Evolutionary conservation across 352 stramenopile species (phyloP).

Genomic region (Aphanomyces euteiches): DNA sequence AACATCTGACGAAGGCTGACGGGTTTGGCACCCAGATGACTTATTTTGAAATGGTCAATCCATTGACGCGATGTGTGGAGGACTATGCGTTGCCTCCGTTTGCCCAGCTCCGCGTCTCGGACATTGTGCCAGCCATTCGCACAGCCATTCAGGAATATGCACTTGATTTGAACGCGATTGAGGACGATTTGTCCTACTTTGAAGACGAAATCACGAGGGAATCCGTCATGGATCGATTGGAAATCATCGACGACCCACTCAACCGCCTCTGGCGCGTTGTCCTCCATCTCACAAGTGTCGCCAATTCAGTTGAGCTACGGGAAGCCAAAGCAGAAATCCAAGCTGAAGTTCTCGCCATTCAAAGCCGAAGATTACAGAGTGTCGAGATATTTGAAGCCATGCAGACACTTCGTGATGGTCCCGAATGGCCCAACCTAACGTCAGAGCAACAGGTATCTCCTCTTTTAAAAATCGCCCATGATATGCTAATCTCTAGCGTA

Average conservation of each 20-base stretch:
- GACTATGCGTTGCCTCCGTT: conserved; percentile 65
- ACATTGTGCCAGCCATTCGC: conserved; percentile 60
- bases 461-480: not conserved
- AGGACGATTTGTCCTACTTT: conserved; percentile 36
- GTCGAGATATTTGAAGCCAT: conserved; percentile 91
- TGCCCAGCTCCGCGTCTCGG: conserved; percentile 49
- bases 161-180: conserved; percentile 46
- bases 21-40: too few species aligned
- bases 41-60: conserved; percentile 36
- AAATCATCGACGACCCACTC: conserved; percentile 89
- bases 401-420: conserved; percentile 65
- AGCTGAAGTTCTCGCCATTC: conserved; percentile 91
- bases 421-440: conserved; percentile 52
- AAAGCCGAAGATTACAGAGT: conserved; percentile 90
- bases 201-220: conserved; percentile 57
- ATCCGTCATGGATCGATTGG: conserved; percentile 88
- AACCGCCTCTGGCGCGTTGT: conserved; percentile 93
- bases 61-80: conserved; percentile 52
- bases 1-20: too few species aligned
- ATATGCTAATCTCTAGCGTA: conserved; percentile 39
- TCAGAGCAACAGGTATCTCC: conserved; percentile 52
- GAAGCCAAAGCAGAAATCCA: conserved; percentile 91
- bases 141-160: conserved; percentile 49
- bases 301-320: conserved; percentile 94
- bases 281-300: conserved; percentile 95